A percentile compares a stretch with the other conserved stretches of the same genome.
Evolutionary conservation across 495 filamentous ascomycete genomes (phyloP).

Genomic region (Thermothielavioides terrestris): DNA sequence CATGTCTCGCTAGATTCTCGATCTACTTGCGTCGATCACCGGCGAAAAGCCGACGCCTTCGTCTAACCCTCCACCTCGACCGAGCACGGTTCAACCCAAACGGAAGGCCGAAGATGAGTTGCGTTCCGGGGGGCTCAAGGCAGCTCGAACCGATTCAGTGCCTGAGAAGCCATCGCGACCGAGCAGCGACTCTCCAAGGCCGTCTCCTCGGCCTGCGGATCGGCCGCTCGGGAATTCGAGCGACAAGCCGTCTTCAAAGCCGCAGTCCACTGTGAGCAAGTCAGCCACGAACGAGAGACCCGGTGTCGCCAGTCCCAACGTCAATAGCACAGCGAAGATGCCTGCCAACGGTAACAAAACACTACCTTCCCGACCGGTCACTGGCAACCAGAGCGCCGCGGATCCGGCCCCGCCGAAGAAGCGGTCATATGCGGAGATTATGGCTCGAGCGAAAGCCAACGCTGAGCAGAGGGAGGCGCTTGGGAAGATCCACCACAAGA

Average conservation of each 20-base stretch:
- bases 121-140: constrained; percentile 21
- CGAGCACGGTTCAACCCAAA: constrained; percentile 28
- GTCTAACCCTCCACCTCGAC: constrained; percentile 21
- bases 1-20: constrained; percentile 33
- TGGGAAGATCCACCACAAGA: constrained; percentile 49
- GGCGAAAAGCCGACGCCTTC: constrained; percentile 37
- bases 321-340: neutral
- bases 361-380: constrained; percentile 12
- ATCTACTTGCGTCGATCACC: constrained; percentile 48
- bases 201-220: constrained; percentile 12
- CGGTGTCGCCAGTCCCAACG: neutral
- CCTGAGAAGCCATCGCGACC: constrained; percentile 10
- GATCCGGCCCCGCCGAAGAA: constrained; percentile 47
- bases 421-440: constrained; percentile 58
- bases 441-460: constrained; percentile 54
- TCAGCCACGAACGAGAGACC: neutral
- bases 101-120: constrained; percentile 46
- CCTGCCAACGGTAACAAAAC: constrained; percentile 5
- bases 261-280: constrained; percentile 4
- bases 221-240: neutral
- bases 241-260: neutral
- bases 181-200: constrained; percentile 11
- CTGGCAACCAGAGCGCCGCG: constrained; percentile 11
- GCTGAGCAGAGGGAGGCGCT: constrained; percentile 39
- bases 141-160: constrained; percentile 19